Conservation (phyloP, 441 rosid genomes). For the Euphorbia schlechtendalii region DNA sequence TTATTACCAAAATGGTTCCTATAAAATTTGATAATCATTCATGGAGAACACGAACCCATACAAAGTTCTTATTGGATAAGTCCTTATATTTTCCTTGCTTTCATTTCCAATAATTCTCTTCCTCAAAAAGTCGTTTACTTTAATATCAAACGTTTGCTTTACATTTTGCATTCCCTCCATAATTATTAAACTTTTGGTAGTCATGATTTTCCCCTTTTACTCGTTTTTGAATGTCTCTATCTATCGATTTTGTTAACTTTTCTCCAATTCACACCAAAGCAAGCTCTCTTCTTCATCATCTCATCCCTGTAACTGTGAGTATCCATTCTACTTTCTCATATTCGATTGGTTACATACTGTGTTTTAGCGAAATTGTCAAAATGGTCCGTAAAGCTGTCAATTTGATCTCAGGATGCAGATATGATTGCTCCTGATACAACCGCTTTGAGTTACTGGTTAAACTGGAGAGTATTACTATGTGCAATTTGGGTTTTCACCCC, state of each 20-base stretch:
- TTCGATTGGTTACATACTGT: background rate
- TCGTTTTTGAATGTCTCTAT: background rate
- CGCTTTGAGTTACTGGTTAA: constrained; percentile 44
- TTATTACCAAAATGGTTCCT: too few relatives aligned
- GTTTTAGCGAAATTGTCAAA: background rate
- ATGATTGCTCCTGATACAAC: constrained; percentile 31
- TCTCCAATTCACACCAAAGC: background rate
- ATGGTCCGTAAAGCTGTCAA: background rate
- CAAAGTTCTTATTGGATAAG: too few relatives aligned
- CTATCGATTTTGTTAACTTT: background rate
- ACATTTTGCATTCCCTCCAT: background rate
- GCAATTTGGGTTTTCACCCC: constrained; percentile 38
- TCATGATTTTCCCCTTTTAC: background rate
- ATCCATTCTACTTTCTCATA: background rate
- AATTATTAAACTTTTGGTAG: background rate
- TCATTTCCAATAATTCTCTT: background rate
- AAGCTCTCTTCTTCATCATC: background rate
- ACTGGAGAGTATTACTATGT: constrained; percentile 61
- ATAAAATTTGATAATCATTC: too few relatives aligned
- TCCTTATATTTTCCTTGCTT: too few relatives aligned
- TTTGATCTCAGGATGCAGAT: constrained; percentile 37
- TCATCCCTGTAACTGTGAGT: constrained; percentile 5
- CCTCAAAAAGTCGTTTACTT: background rate
- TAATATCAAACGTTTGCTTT: background rate
- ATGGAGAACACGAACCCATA: too few relatives aligned